Evolutionary conservation across 345 rosid genomes (phyloP).

Genomic region (Geranium brycei): DNA sequence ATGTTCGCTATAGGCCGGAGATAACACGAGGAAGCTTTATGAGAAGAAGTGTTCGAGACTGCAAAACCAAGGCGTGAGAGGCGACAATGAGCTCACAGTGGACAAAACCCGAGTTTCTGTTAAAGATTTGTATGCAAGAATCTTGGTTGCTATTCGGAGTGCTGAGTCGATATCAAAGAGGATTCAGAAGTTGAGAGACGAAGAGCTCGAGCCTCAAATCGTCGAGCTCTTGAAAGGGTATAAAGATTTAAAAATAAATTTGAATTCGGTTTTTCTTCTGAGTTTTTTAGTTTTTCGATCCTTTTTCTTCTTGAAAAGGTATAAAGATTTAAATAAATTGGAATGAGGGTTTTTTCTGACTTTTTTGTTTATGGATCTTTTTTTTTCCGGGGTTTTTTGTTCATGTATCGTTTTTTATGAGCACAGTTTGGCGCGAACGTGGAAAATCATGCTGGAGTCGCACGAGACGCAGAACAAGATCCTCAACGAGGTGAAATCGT

Average conservation of each 20-base stretch:
- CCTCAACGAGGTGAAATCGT: slow-evolving; percentile 43
- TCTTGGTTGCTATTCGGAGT: slow-evolving; percentile 57
- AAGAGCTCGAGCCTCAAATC: slow-evolving; percentile 58
- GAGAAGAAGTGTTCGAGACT: slow-evolving; percentile 45
- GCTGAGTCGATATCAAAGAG: slow-evolving; percentile 57
- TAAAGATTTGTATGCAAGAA: slow-evolving; percentile 55
- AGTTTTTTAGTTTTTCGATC: too few relatives aligned
- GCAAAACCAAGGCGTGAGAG: slow-evolving; percentile 40
- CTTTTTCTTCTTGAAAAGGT: too few relatives aligned
- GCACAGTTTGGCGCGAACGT: slow-evolving; percentile 40
- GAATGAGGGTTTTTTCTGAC: not conserved
- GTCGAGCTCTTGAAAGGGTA: slow-evolving; percentile 61
- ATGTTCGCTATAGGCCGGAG: slow-evolving; percentile 37
- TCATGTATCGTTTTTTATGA: slow-evolving; percentile 5
- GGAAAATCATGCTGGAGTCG: slow-evolving; percentile 58
- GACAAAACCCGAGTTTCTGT: slow-evolving; percentile 51
- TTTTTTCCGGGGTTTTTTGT: slow-evolving; percentile 1
- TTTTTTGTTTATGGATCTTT: slow-evolving; percentile 6
- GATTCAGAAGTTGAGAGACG: slow-evolving; percentile 52
- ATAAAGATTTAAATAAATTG: too few relatives aligned
- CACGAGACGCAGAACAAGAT: slow-evolving; percentile 67
- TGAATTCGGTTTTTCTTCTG: too few relatives aligned
- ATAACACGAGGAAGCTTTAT: slow-evolving; percentile 38
- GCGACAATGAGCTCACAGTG: slow-evolving; percentile 27
- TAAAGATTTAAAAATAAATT: slow-evolving; percentile 1